Conservation (phyloP, 2,329 filamentous ascomycete genomes). For the Hypoxylon sp. region DNA sequence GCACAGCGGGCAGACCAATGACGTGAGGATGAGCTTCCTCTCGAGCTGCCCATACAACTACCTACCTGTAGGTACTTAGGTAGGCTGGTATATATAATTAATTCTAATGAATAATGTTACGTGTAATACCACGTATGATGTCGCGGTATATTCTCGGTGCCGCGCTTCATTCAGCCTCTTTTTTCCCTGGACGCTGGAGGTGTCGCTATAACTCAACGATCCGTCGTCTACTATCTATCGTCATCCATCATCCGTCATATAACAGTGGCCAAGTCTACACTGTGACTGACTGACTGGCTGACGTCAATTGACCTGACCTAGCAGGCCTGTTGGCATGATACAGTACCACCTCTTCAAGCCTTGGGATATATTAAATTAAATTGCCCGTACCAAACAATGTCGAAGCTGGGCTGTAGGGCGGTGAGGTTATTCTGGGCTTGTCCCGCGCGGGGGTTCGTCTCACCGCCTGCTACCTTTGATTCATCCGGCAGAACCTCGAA, state of each 20-base stretch:
- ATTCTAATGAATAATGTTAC: conserved; percentile 16
- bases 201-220: not conserved
- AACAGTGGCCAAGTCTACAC: not conserved
- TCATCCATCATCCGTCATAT: not conserved
- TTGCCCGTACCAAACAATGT: not conserved
- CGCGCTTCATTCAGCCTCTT: not conserved
- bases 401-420: conserved; percentile 1
- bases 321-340: conserved; percentile 3
- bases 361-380: conserved; percentile 8
- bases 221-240: too few relatives aligned
- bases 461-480: conserved; percentile 27
- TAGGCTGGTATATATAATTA: conserved; percentile 15
- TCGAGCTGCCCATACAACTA: too few relatives aligned
- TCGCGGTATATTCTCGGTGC: not conserved
- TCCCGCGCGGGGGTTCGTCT: not conserved
- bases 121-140: conserved; percentile 13
- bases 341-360: conserved; percentile 8
- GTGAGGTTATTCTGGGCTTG: not conserved
- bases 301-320: conserved; percentile 19
- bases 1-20: not conserved
- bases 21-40: not conserved
- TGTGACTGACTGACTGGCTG: conserved; percentile 1
- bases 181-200: not conserved
- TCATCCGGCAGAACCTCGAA: conserved; percentile 21
- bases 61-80: too few relatives aligned